Conservation (phyloP, 305 asterid species). For the Fraxinus sp. region DNA sequence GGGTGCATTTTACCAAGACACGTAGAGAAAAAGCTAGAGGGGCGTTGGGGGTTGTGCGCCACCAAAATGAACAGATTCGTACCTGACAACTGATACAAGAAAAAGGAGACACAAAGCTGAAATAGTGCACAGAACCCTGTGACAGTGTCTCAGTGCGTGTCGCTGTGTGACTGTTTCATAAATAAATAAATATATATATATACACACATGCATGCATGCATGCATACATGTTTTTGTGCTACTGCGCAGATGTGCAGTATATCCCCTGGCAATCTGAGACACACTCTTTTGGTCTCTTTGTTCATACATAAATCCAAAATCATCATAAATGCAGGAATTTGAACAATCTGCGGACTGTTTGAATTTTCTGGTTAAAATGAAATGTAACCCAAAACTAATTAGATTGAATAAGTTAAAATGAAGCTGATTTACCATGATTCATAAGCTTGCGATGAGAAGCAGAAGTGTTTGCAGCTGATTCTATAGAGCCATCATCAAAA, state of each 20-base stretch:
- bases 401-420: not conserved
- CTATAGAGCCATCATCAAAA: conserved; percentile 5
- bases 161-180: not conserved
- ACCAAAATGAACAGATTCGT: conserved; percentile 35
- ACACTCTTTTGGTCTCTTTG: conserved; percentile 23
- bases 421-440: conserved; percentile 33
- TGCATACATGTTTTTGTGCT: conserved; percentile 19
- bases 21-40: conserved; percentile 20
- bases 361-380: not conserved
- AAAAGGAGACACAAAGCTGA: conserved; percentile 26
- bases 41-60: conserved; percentile 17
- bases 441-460: conserved; percentile 59
- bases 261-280: conserved; percentile 26
- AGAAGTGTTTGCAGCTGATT: conserved; percentile 1
- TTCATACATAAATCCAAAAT: conserved; percentile 13
- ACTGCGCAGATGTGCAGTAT: conserved; percentile 27
- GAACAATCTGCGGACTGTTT: not conserved
- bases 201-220: not conserved
- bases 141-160: conserved; percentile 21
- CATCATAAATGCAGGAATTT: conserved; percentile 19
- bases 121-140: conserved; percentile 28
- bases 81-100: conserved; percentile 43
- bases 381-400: not conserved
- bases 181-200: not conserved
- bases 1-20: not conserved